Percentiles rank a stretch among this genome's conserved stretches.
Conservation (phyloP, 192 early-diverging fungal species). For the Podila clonocystis region DNA sequence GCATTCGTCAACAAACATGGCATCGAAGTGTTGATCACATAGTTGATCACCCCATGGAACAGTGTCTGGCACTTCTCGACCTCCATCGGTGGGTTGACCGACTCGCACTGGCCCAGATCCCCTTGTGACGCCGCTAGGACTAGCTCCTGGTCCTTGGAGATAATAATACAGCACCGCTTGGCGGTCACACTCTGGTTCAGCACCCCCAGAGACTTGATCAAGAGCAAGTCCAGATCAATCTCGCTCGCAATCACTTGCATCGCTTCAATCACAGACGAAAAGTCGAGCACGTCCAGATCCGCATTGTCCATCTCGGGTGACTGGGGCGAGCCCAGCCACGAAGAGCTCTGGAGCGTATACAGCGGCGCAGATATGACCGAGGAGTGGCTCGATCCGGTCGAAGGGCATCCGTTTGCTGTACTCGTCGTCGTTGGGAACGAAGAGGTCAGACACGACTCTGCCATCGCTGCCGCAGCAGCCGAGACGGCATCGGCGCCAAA, state of each 20-base stretch:
- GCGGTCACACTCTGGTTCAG: constrained; percentile 42
- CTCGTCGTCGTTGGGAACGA: constrained; percentile 11
- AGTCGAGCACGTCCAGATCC: constrained; percentile 45
- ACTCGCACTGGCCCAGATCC: constrained; percentile 29
- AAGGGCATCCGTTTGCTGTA: no score
- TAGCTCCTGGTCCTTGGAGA: constrained; percentile 38
- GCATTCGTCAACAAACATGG: constrained; percentile 33
- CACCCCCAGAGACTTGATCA: constrained; percentile 38
- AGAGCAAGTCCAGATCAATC: constrained; percentile 34
- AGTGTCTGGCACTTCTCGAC: constrained; percentile 18
- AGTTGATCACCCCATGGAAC: constrained; percentile 48
- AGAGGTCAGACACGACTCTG: constrained; percentile 7
- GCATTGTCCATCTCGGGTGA: constrained; percentile 30
- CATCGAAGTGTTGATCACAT: constrained; percentile 32
- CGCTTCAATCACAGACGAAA: constrained; percentile 47
- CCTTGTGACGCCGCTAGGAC: constrained; percentile 34
- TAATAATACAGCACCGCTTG: constrained; percentile 32
- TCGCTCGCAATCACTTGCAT: constrained; percentile 51
- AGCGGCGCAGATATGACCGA: constrained; percentile 15
- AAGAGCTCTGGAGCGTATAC: constrained; percentile 29
- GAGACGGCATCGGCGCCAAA: constrained; percentile 14
- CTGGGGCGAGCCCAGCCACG: constrained; percentile 27
- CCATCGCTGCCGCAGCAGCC: constrained; percentile 21
- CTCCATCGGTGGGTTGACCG: constrained; percentile 40
- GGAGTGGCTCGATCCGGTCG: constrained; percentile 2